These are phyloP conservation scores for Vitis labrusca DNA, from an alignment of 164 flowering plant species.

Conservation along the genomic window DNA sequence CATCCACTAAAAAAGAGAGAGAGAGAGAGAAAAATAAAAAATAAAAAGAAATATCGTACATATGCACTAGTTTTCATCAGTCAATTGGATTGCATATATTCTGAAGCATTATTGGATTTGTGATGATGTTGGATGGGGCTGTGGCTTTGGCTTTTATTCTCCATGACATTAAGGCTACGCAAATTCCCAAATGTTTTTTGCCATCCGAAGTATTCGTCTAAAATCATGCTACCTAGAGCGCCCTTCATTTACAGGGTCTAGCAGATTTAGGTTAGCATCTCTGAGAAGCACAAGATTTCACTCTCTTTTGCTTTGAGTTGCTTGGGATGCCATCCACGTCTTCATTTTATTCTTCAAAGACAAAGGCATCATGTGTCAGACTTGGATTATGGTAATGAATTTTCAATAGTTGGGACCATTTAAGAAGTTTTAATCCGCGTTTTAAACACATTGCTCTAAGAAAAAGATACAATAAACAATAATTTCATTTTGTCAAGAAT, in stretches of 20 bases:
- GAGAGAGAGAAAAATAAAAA: not conserved
- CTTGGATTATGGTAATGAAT: too few relatives aligned
- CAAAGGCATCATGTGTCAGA: too few relatives aligned
- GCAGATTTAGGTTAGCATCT: not conserved
- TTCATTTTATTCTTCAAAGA: too few relatives aligned
- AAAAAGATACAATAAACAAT: too few relatives aligned
- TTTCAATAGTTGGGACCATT: too few relatives aligned
- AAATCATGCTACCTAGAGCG: not conserved
- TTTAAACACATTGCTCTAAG: too few relatives aligned
- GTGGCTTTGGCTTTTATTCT: not conserved
- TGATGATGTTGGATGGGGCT: not conserved
- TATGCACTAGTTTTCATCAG: not conserved
- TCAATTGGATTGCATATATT: slow-evolving; percentile 6
- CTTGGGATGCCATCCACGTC: too few relatives aligned
- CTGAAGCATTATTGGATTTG: slow-evolving; percentile 1
- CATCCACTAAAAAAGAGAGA: not conserved
- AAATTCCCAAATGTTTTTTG: not conserved
- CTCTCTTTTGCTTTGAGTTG: too few relatives aligned
- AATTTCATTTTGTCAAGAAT: too few relatives aligned
- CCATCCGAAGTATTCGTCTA: not conserved
- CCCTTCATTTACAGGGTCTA: too few relatives aligned
- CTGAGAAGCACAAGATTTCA: not conserved
- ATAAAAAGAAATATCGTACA: not conserved
- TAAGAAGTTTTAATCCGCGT: too few relatives aligned
- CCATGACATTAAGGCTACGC: not conserved